Percentiles rank a stretch among this genome's conserved stretches.
Conservation (phyloP, 441 rosid species). For the Gossypium armourianum region DNA sequence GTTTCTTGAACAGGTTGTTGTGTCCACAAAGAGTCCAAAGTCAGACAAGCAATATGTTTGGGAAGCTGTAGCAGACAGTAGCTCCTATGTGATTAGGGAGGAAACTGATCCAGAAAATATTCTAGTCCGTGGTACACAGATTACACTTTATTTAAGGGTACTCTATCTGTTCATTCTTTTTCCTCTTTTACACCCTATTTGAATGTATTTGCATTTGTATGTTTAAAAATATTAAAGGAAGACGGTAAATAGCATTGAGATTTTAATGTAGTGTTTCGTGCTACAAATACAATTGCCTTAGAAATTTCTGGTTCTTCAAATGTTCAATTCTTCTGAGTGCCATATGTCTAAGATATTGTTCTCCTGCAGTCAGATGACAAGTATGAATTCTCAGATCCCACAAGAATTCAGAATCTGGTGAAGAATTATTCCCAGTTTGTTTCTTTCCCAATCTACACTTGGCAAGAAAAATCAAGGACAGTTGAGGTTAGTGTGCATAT, state of each 20-base stretch:
- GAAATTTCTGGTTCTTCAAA: background rate
- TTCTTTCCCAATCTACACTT: constrained; percentile 90
- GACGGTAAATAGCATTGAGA: background rate
- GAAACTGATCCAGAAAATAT: constrained; percentile 73
- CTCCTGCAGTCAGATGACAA: constrained; percentile 73
- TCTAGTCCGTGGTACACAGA: constrained; percentile 71
- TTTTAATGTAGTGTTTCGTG: background rate
- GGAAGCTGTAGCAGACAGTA: constrained; percentile 82
- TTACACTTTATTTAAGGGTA: constrained; percentile 80
- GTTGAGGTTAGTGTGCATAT: constrained; percentile 49
- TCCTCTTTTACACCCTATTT: background rate
- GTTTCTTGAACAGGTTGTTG: constrained; percentile 57
- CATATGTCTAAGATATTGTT: background rate
- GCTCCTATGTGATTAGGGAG: constrained; percentile 69
- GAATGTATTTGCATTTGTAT: background rate
- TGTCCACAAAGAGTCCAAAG: constrained; percentile 80
- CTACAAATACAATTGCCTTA: background rate
- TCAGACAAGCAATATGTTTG: constrained; percentile 88
- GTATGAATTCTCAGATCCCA: constrained; percentile 72
- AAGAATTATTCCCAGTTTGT: constrained; percentile 95
- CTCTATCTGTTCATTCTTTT: background rate
- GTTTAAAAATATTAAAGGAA: background rate
- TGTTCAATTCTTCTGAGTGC: background rate
- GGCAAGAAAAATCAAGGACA: constrained; percentile 88
- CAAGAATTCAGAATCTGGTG: constrained; percentile 68